Conservation (phyloP, 2,329 filamentous ascomycete species). For the Arthrobotrys iridis region DNA sequence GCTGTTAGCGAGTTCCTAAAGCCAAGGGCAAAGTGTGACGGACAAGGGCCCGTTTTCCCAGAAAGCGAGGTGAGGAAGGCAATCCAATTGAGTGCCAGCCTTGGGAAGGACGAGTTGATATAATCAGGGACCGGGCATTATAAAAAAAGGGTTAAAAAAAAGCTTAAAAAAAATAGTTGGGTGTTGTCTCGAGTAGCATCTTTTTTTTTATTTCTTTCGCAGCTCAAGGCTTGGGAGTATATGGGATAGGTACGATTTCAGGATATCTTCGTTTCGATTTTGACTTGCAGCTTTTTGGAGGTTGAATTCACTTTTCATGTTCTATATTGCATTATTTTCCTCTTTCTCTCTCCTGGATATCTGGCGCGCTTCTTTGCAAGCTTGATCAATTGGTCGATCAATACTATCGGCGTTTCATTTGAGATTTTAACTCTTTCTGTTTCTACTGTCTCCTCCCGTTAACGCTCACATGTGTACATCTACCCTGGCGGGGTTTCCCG, state of each 20-base stretch:
- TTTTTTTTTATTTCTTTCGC: neutral
- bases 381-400: constrained; percentile 28
- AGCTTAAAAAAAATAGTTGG: constrained; percentile 15
- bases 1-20: constrained; percentile 83
- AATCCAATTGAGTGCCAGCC: constrained; percentile 80
- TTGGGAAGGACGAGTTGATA: constrained; percentile 80
- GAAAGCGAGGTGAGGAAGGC: constrained; percentile 77
- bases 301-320: constrained; percentile 4
- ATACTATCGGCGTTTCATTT: constrained; percentile 16
- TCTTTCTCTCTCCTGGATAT: neutral
- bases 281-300: constrained; percentile 12
- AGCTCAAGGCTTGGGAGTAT: constrained; percentile 34
- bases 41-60: constrained; percentile 86
- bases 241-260: constrained; percentile 10
- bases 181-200: neutral
- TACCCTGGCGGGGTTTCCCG: neutral
- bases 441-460: neutral
- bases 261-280: constrained; percentile 16
- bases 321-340: neutral
- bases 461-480: neutral
- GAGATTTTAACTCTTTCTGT: neutral
- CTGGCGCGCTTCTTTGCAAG: constrained; percentile 17
- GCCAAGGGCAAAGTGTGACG: constrained; percentile 80
- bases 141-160: constrained; percentile 29
- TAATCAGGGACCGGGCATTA: constrained; percentile 20